Percentiles rank a stretch among this genome's conserved stretches.
These are phyloP conservation scores for Suillus luteus DNA, from an alignment of 768 basidiomycete genomes.

Conservation along the genomic window DNA sequence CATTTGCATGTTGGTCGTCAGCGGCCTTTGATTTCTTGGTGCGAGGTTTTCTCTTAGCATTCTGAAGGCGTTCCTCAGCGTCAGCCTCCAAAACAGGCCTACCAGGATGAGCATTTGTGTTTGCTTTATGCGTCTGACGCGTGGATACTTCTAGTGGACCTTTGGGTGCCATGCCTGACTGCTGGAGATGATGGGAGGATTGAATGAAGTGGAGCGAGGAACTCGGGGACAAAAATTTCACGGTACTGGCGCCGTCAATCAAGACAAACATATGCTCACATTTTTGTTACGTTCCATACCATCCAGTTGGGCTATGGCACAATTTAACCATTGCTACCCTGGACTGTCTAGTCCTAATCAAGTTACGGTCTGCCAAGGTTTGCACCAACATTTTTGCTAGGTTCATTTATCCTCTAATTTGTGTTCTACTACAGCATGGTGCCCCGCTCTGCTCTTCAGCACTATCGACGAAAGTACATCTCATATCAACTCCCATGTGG, in stretches of 20 bases:
- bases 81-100: constrained; percentile 9
- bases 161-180: not conserved
- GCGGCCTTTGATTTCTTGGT: constrained; percentile 2
- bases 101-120: constrained; percentile 12
- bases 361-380: no score
- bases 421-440: no score
- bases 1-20: not conserved
- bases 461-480: no score
- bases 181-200: not conserved
- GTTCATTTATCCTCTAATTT: no score
- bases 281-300: no score
- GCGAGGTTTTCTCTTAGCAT: not conserved
- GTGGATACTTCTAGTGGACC: not conserved
- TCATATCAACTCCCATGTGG: no score
- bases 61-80: constrained; percentile 13
- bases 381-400: no score
- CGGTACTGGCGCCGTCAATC: constrained; percentile 6
- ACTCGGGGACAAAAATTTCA: not conserved
- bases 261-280: no score
- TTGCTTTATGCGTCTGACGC: not conserved
- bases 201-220: not conserved
- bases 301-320: no score
- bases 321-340: no score
- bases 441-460: no score
- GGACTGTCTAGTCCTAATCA: no score